phyloP scores from a whole-genome alignment of 495 filamentous ascomycete genomes.

The Aspergillus nanangensis region DNA sequence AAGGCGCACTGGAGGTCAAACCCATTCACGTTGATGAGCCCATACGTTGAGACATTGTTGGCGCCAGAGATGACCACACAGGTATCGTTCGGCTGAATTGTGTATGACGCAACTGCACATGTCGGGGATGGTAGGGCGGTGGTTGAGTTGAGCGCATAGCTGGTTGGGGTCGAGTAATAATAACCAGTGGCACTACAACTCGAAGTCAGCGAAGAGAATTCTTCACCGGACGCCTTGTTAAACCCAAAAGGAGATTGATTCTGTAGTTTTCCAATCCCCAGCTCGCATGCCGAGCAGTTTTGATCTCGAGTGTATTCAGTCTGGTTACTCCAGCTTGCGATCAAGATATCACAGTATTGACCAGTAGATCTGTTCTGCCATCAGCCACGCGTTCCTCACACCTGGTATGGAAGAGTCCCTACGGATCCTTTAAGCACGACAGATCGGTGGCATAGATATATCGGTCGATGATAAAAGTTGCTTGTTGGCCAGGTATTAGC shows the following conservation, averaged over 20 bases:
- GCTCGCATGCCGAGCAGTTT: background rate
- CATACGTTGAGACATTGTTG: background rate
- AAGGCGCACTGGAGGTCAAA: background rate
- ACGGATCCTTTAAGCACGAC: background rate
- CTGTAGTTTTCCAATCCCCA: background rate
- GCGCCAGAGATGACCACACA: background rate
- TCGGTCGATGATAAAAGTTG: background rate
- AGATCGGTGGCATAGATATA: background rate
- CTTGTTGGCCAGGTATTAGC: background rate
- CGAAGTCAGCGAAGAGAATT: conserved; percentile 9
- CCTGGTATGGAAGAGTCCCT: background rate
- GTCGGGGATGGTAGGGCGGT: background rate
- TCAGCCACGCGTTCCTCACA: background rate
- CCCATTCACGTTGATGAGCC: background rate
- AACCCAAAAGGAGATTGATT: background rate
- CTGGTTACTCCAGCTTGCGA: background rate
- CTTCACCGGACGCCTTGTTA: background rate
- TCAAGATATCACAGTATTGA: background rate
- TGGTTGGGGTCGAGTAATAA: conserved; percentile 1
- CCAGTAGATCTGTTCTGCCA: background rate
- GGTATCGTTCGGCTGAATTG: background rate
- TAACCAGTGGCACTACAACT: conserved; percentile 4
- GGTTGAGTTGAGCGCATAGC: background rate
- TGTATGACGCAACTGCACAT: background rate
- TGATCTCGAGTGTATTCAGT: background rate